phyloP scores from a whole-genome alignment of 2,329 filamentous ascomycete genomes.

The Cladobotryum protrusum region DNA sequence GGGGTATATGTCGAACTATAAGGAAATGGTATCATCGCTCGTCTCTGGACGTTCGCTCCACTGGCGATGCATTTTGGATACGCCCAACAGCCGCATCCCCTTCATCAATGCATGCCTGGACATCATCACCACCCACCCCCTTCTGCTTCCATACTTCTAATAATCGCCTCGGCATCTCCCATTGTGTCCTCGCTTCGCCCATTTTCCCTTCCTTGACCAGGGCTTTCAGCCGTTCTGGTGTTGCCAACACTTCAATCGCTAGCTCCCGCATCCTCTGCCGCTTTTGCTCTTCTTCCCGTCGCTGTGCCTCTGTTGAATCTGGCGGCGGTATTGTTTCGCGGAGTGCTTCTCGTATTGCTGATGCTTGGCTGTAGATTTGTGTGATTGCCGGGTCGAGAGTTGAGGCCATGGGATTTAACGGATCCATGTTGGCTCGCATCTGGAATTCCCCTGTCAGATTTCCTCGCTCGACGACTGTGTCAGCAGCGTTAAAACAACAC shows the following conservation, averaged over 20 bases:
- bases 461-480: too few relatives aligned
- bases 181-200: conserved; percentile 54
- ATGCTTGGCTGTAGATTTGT: conserved; percentile 62
- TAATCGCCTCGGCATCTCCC: conserved; percentile 48
- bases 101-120: conserved; percentile 47
- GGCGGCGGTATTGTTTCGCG: conserved; percentile 43
- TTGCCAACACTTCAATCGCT: conserved; percentile 56
- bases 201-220: conserved; percentile 54
- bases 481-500: background rate
- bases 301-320: conserved; percentile 32
- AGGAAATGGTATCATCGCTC: conserved; percentile 7
- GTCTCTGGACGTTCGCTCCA: conserved; percentile 15
- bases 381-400: conserved; percentile 68
- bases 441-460: conserved; percentile 21
- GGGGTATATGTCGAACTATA: background rate
- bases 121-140: conserved; percentile 49
- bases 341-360: conserved; percentile 47
- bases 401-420: conserved; percentile 65
- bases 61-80: conserved; percentile 10
- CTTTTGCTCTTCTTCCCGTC: conserved; percentile 27
- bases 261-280: conserved; percentile 45
- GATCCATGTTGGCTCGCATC: conserved; percentile 79
- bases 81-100: conserved; percentile 44
- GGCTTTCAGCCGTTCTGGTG: conserved; percentile 51
- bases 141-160: conserved; percentile 48